phyloP scores from a whole-genome alignment of 306 rosid species.

The Inga oerstediana region DNA sequence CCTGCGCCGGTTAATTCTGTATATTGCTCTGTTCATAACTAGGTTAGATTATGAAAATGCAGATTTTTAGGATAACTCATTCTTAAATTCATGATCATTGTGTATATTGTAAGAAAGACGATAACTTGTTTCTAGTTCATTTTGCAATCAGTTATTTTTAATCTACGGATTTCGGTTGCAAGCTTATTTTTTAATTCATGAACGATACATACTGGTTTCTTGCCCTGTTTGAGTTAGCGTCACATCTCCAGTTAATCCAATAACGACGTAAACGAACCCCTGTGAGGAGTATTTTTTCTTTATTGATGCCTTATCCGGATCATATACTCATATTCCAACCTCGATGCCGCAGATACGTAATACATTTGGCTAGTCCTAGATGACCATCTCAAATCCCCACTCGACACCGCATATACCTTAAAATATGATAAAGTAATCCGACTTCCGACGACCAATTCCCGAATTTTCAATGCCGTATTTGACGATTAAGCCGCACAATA shows the following conservation, averaged over 20 bases:
- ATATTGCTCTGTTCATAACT: background rate
- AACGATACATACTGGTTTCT: background rate
- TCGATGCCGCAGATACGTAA: background rate
- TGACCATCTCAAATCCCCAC: background rate
- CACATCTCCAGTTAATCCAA: too few species aligned
- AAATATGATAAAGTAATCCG: background rate
- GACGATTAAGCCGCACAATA: background rate
- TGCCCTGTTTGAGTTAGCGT: too few species aligned
- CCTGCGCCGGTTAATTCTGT: background rate
- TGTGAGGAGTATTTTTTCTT: too few species aligned
- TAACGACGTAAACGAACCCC: background rate
- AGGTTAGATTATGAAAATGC: background rate
- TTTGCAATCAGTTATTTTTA: background rate
- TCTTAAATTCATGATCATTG: background rate
- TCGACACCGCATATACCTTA: background rate
- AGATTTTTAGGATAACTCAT: background rate
- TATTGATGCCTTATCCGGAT: too few species aligned
- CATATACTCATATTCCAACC: background rate
- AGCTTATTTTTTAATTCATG: background rate
- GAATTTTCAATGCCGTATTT: background rate
- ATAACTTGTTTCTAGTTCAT: background rate
- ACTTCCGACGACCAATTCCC: background rate
- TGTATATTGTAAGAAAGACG: background rate
- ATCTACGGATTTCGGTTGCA: background rate
- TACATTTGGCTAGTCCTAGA: background rate